These are phyloP conservation scores for Crithidia fasciculata DNA, from an alignment of 208 protist species.

Conservation along the genomic window DNA sequence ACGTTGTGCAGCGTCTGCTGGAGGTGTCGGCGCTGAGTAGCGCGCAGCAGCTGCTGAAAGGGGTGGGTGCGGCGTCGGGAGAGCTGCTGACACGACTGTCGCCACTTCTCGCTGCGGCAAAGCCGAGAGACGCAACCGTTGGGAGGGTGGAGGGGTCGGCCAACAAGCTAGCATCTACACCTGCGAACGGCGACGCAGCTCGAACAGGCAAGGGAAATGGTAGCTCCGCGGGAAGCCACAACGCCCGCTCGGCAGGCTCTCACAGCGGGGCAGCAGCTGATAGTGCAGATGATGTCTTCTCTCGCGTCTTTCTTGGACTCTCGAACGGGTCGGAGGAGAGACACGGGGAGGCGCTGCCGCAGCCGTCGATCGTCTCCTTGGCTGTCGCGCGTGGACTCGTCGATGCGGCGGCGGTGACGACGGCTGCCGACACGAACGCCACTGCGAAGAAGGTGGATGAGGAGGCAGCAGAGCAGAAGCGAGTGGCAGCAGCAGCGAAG, in stretches of 20 bases:
- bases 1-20: slow-evolving; percentile 46
- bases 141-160: too few species aligned
- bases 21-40: slow-evolving; percentile 24
- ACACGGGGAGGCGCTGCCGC: neutral
- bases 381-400: slow-evolving; percentile 18
- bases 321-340: too few species aligned
- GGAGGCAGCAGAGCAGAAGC: neutral
- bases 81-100: slow-evolving; percentile 9
- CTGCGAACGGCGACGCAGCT: too few species aligned
- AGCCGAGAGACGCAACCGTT: neutral
- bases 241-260: too few species aligned
- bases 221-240: too few species aligned
- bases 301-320: slow-evolving; percentile 1
- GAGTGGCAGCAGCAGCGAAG: neutral
- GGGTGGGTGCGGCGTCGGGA: slow-evolving; percentile 3
- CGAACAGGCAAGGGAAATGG: too few species aligned
- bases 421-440: neutral
- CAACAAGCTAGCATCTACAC: too few species aligned
- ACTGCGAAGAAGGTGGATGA: neutral
- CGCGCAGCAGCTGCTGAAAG: slow-evolving; percentile 8
- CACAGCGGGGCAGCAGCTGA: too few species aligned
- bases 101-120: neutral
- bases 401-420: neutral
- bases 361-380: slow-evolving; percentile 11
- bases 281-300: neutral